These are phyloP conservation scores for Symmetrospora coprosmae DNA, from an alignment of 768 basidiomycete species.

Conservation along the genomic window DNA sequence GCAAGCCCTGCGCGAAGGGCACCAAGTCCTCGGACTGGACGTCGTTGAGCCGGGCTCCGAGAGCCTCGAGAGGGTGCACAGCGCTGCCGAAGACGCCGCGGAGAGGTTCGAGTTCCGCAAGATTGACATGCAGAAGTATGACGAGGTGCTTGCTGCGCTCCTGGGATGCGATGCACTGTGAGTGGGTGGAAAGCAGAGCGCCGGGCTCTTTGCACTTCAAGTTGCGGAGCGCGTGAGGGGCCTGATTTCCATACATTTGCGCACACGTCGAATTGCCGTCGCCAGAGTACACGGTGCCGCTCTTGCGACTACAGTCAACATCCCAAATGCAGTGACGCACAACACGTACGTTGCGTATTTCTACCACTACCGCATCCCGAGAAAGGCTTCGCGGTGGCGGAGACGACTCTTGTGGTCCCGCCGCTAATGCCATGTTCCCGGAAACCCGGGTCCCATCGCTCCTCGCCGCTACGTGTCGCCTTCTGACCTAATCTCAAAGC, in stretches of 20 bases:
- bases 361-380: too few species aligned
- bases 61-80: too few species aligned
- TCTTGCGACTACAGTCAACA: neutral
- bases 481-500: neutral
- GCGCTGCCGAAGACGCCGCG: too few species aligned
- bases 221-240: neutral
- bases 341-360: neutral
- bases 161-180: neutral
- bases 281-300: neutral
- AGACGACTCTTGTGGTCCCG: too few species aligned
- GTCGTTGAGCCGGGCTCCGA: too few species aligned
- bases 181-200: neutral
- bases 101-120: too few species aligned
- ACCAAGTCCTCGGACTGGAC: neutral
- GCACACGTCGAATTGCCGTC: too few species aligned
- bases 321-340: neutral
- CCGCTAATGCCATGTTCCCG: too few species aligned
- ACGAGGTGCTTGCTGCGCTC: neutral
- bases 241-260: neutral
- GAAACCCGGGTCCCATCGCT: neutral
- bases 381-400: too few species aligned
- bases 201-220: neutral
- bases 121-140: neutral
- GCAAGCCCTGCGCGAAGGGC: neutral
- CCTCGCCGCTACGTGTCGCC: neutral